Percentiles rank a stretch among this genome's conserved stretches.
Conservation (phyloP, 2,329 filamentous ascomycete species). For the Aspergillus sp. region DNA sequence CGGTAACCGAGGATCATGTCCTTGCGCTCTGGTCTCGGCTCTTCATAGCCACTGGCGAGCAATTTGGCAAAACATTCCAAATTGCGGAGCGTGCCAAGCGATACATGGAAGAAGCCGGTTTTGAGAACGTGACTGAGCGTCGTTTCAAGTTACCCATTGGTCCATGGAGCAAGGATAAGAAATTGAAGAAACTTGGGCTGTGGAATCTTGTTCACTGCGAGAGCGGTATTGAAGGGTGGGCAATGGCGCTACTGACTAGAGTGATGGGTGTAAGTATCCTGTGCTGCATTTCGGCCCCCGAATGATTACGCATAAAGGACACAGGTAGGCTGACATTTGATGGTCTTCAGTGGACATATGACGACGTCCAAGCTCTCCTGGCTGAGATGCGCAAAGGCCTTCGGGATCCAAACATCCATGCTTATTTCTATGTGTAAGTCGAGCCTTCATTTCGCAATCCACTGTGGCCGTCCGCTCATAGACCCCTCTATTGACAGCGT, state of each 20-base stretch:
- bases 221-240: constrained; percentile 32
- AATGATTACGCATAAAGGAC: not conserved
- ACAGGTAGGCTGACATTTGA: not conserved
- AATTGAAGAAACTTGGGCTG: constrained; percentile 28
- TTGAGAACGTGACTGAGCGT: constrained; percentile 28
- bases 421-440: constrained; percentile 25
- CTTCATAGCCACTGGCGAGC: constrained; percentile 30
- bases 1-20: constrained; percentile 18
- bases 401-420: constrained; percentile 20
- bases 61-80: constrained; percentile 31
- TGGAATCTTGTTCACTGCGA: constrained; percentile 28
- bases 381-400: constrained; percentile 24
- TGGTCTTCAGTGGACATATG: constrained; percentile 17
- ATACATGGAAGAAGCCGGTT: constrained; percentile 30
- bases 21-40: constrained; percentile 26
- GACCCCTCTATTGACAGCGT: constrained; percentile 4
- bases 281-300: not conserved
- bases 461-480: not conserved
- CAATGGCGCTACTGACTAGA: constrained; percentile 29
- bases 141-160: constrained; percentile 31
- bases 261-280: constrained; percentile 26
- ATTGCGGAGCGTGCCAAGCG: constrained; percentile 20
- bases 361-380: constrained; percentile 24
- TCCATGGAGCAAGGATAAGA: constrained; percentile 28
- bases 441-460: not conserved